Evolutionary conservation across 1,139 yeast genomes (phyloP), one percentile per base, ranked within the genome.

Genomic region (Blastobotrys apis): DNA sequence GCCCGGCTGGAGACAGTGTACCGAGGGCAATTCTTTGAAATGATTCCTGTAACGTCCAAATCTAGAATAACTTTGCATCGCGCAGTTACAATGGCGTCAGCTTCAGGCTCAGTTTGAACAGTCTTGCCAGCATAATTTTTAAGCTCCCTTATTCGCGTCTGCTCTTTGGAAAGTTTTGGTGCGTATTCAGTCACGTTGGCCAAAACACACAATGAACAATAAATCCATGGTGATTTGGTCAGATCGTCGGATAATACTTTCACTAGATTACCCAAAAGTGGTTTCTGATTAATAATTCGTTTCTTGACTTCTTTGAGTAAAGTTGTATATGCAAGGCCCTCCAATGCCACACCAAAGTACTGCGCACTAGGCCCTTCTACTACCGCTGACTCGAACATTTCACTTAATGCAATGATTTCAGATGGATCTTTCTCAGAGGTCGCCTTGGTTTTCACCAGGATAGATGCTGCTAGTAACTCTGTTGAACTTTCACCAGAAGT

Each of bases 291-390:
- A 19, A 48, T 50, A n/a, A 60, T 29, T n/a, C 62, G 50, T 37
- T 46, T 37, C 41, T 64, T 62, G 30, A 66, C 68, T 12, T 54
- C 46, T 3, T 59, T 49, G 20, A 63, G 48, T 20, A 61, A 37
- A 4, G 69, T 58, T 3, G 71, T 60, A 44, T 65, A 63, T 3
- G 70, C 68, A 27, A 67, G 58, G 1, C 69, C 71, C 46, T 68
- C 72, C 27, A 66, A 40, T 3, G 69, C 68, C 12, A 54, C 49
- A 33, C 57, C 54, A 35, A 51, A 52, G 27, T 46, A 48, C 25
- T 45, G 46, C 3, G 20, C 39, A 13, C 13, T 16, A 4, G 30
- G 22, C 5, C 15, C 23, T 26, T 44, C 49, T n/a, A 53, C 50
- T 4, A 59, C 38, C 5, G 52, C 50, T 12, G 52, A 50, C 48